Conservation (phyloP, 2,329 filamentous ascomycete genomes). For the Trichoderma afroharzianum region DNA sequence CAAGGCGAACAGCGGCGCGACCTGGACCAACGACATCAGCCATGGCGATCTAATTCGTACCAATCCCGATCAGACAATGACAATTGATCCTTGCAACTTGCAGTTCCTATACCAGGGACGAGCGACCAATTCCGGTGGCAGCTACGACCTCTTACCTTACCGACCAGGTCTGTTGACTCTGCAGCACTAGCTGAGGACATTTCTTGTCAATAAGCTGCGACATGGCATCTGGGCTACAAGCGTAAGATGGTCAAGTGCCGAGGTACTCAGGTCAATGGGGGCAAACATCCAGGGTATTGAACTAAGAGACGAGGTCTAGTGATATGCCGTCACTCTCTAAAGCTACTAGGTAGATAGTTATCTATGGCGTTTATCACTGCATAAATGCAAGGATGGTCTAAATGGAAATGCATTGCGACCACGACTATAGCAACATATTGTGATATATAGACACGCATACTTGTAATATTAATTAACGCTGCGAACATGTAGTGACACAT, state of each 20-base stretch:
- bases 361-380: background rate
- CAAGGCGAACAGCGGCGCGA: constrained; percentile 6
- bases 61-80: constrained; percentile 5
- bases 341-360: background rate
- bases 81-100: constrained; percentile 1
- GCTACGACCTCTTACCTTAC: background rate
- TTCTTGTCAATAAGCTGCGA: background rate
- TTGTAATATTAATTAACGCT: background rate
- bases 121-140: background rate
- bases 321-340: background rate
- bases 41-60: constrained; percentile 1
- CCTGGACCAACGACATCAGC: constrained; percentile 10
- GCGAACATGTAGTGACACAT: background rate
- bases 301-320: background rate
- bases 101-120: constrained; percentile 1
- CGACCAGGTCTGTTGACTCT: constrained; percentile 1
- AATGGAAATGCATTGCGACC: background rate
- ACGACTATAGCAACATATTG: background rate
- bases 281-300: background rate
- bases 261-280: background rate
- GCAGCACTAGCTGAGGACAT: background rate
- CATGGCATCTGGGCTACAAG: background rate
- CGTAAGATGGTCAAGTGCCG: background rate
- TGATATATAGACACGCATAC: background rate
- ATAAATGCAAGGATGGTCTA: background rate